phyloP scores from a whole-genome alignment of 2,329 filamentous ascomycete species.

The Pseudocercospora musae region DNA sequence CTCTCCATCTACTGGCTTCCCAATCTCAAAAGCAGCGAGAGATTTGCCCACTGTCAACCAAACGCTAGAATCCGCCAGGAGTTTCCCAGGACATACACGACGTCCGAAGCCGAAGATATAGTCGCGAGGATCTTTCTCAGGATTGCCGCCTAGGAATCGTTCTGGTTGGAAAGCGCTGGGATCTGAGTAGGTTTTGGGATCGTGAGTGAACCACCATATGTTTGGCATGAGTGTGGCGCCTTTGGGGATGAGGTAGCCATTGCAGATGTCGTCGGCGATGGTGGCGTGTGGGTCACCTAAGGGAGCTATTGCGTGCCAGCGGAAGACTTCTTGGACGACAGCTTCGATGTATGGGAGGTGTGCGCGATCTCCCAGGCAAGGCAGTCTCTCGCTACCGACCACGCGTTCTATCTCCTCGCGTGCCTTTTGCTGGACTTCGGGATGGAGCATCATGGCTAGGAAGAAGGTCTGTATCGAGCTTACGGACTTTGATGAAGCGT shows the following conservation, averaged over 20 bases:
- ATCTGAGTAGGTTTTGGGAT: slow-evolving; percentile 20
- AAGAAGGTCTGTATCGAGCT: slow-evolving; percentile 36
- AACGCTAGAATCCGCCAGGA: slow-evolving; percentile 13
- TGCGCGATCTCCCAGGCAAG: slow-evolving; percentile 29
- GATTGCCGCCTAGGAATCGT: slow-evolving; percentile 17
- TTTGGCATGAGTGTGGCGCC: slow-evolving; percentile 39
- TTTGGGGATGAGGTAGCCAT: slow-evolving; percentile 41
- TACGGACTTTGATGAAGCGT: background rate
- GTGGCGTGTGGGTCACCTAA: slow-evolving; percentile 41
- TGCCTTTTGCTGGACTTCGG: slow-evolving; percentile 31
- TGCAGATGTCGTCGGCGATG: slow-evolving; percentile 38
- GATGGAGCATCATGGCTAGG: slow-evolving; percentile 31
- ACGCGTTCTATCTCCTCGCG: slow-evolving; percentile 33
- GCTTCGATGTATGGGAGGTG: slow-evolving; percentile 34
- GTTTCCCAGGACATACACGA: slow-evolving; percentile 16
- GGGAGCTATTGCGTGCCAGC: slow-evolving; percentile 35
- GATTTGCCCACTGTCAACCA: slow-evolving; percentile 15
- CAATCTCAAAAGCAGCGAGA: slow-evolving; percentile 11
- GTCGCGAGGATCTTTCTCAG: slow-evolving; percentile 18
- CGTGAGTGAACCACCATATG: slow-evolving; percentile 37
- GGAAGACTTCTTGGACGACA: slow-evolving; percentile 35
- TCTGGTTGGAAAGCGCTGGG: slow-evolving; percentile 33
- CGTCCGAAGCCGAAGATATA: slow-evolving; percentile 21
- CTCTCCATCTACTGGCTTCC: slow-evolving; percentile 1
- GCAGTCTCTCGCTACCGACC: slow-evolving; percentile 29